Evolutionary conservation across 2,329 filamentous ascomycete species (phyloP).

Genomic region (Cladosporium sp.): DNA sequence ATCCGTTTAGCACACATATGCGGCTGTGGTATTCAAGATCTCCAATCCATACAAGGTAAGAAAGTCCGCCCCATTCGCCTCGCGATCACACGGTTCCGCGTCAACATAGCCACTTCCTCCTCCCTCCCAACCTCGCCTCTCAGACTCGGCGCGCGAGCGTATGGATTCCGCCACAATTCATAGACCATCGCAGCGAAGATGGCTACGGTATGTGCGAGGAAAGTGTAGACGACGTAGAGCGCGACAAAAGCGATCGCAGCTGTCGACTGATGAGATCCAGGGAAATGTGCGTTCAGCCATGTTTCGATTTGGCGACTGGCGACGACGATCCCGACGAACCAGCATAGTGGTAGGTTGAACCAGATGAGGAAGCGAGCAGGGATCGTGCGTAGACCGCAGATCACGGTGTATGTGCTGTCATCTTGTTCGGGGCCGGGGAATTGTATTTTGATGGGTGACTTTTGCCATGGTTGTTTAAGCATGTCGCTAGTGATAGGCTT

Average conservation of each 20-base stretch:
- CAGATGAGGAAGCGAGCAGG: conserved; percentile 7
- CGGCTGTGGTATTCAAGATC: too few species aligned
- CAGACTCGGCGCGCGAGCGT: conserved; percentile 5
- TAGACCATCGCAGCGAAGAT: neutral
- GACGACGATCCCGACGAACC: neutral
- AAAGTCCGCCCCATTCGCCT: neutral
- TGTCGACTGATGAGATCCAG: neutral
- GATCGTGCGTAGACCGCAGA: neutral
- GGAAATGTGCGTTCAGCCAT: neutral
- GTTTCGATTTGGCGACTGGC: neutral
- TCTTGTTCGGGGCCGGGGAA: neutral
- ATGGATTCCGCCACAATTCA: conserved; percentile 9
- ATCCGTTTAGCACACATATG: neutral
- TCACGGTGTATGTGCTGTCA: neutral
- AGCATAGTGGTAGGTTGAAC: conserved; percentile 5
- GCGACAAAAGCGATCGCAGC: neutral
- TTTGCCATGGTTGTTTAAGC: neutral
- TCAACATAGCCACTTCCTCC: conserved; percentile 2
- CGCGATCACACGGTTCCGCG: neutral
- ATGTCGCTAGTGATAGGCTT: neutral
- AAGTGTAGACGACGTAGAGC: neutral
- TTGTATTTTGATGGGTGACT: neutral
- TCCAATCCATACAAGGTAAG: neutral
- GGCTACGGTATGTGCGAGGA: neutral
- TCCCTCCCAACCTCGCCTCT: neutral